Base-by-base conservation (phyloP, 2,329 filamentous ascomycete species). In the Ophiostoma piceae region DNA sequence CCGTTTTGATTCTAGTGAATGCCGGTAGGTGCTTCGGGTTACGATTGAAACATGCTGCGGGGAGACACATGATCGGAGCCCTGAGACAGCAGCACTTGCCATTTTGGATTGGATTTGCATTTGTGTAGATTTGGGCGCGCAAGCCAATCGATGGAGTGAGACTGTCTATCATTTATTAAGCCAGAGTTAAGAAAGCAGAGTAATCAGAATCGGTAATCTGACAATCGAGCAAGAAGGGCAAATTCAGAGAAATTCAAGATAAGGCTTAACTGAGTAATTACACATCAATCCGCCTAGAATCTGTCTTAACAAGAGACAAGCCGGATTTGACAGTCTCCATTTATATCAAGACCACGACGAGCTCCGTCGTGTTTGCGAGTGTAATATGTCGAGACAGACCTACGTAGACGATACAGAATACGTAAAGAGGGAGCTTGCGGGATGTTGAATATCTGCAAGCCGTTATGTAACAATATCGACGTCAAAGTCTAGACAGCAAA, bases 401-500 rank as follows among this genome's bases (percentile, higher is more conserved):
- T 16, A 47, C 16, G 39, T 41, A 41, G 11, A 41, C 39, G 11
- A 12, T 41, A 41, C 2, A 1, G 11, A 41, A 47, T 47, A 47
- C 51, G 51, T 57, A 57, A 57, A 29, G 51, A 57, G 51, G 51
- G 51, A 26, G 51, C 51, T 22, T 57, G 51, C 51, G 8, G 51
- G 22, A 57, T 57, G 51, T 11, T 11, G 51, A 22, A 14, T 57
- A 47, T 47, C 43, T 47, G 16, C 43, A n/a, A 47, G 16, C 19
- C 16, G 19, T 47, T 47, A 47, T 47, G 43, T 47, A 47, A 47
- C 4, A 47, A 47, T 47, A 47, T 47, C 43, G 43, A 47, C 43
- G 5, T 47, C 43, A 5, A 47, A 47, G 43, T 47, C 43, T 47
- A 47, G 35, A 35, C 35, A 35, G 35, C 8, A 11, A 16, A 47